A percentile compares a stretch with the other conserved stretches of the same genome.
Conservation (phyloP, 108 stramenopile genomes). For the Cyclotella distinguenda region DNA sequence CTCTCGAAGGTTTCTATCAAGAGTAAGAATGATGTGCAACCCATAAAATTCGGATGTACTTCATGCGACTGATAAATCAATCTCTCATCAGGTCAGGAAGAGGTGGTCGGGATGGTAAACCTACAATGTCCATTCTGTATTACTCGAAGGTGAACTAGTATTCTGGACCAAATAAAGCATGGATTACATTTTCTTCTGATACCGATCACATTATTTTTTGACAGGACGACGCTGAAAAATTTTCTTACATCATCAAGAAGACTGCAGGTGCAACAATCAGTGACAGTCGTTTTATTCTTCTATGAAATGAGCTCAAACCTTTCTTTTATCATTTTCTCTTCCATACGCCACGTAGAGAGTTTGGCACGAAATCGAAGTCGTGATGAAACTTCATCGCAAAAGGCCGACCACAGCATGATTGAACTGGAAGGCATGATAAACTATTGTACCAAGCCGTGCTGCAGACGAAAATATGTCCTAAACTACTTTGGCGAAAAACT, state of each 20-base stretch:
- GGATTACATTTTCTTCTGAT: background rate
- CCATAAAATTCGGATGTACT: background rate
- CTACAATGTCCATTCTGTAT: constrained; percentile 76
- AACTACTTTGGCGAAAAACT: constrained; percentile 76
- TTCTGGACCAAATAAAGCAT: background rate
- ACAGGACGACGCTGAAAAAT: constrained; percentile 68
- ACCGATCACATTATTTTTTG: background rate
- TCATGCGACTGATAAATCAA: too few relatives aligned
- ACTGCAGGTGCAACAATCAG: constrained; percentile 14
- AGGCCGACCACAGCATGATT: constrained; percentile 42
- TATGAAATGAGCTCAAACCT: background rate
- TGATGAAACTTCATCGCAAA: constrained; percentile 21
- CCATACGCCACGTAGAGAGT: too few relatives aligned
- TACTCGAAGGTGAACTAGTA: constrained; percentile 43
- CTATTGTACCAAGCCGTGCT: constrained; percentile 64
- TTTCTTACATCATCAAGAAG: constrained; percentile 61
- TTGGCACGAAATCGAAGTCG: constrained; percentile 21
- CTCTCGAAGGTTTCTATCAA: constrained; percentile 88
- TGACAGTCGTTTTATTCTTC: background rate
- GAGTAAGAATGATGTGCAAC: constrained; percentile 45
- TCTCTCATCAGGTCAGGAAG: constrained; percentile 49
- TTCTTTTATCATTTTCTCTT: background rate
- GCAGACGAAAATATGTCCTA: constrained; percentile 71
- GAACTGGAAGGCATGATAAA: constrained; percentile 71
- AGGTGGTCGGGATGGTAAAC: constrained; percentile 84